Conservation (phyloP, 2,329 filamentous ascomycete genomes). For the Hypoxylon sp. region DNA sequence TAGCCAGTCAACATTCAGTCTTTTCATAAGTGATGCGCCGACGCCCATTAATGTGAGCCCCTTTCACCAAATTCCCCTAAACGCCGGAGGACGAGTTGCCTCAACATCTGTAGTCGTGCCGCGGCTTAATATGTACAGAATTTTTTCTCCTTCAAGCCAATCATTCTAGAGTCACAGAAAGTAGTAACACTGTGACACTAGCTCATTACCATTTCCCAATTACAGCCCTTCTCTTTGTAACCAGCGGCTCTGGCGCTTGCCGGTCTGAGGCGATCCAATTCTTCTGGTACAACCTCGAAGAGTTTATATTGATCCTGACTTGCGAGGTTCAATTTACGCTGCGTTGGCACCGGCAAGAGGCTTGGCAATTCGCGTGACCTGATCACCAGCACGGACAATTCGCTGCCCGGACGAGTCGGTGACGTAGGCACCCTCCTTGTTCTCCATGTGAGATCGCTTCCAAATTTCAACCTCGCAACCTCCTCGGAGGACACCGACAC, state of each 20-base stretch:
- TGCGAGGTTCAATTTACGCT: conserved; percentile 61
- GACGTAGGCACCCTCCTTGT: conserved; percentile 76
- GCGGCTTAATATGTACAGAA: conserved; percentile 39
- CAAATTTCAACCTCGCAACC: conserved; percentile 78
- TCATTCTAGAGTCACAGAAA: conserved; percentile 6
- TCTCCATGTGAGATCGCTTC: conserved; percentile 76
- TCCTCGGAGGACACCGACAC: conserved; percentile 75
- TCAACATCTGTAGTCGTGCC: conserved; percentile 36
- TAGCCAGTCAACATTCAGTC: conserved; percentile 43
- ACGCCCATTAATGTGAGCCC: conserved; percentile 29
- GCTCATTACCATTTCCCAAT: conserved; percentile 32
- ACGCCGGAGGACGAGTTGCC: conserved; percentile 45
- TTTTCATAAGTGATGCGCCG: conserved; percentile 38
- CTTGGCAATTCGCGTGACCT: conserved; percentile 81
- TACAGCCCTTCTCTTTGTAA: background rate
- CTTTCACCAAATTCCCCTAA: conserved; percentile 30
- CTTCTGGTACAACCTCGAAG: background rate
- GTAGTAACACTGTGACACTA: background rate
- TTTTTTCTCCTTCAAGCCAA: conserved; percentile 3
- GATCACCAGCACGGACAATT: conserved; percentile 80
- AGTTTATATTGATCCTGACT: background rate
- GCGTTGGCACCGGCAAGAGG: conserved; percentile 80
- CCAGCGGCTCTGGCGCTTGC: background rate
- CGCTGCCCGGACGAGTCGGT: conserved; percentile 79
- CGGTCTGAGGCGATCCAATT: conserved; percentile 1